These are phyloP conservation scores for Lecanicillium sp. DNA, from an alignment of 2,329 filamentous ascomycete genomes.

Conservation along the genomic window DNA sequence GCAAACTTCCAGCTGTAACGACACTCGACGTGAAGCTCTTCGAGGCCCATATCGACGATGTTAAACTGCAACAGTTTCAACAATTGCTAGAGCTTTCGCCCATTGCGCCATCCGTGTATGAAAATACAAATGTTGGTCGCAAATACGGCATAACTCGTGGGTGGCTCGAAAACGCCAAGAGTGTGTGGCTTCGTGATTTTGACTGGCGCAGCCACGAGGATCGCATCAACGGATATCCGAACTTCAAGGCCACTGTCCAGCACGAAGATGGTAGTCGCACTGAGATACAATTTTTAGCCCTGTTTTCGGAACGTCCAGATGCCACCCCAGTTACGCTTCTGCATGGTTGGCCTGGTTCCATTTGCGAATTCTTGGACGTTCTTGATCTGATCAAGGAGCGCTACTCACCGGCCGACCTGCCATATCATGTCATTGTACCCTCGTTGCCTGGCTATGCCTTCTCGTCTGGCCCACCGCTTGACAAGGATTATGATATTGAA, in stretches of 20 bases:
- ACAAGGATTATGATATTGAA: constrained; percentile 27
- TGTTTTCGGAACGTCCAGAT: constrained; percentile 41
- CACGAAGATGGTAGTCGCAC: constrained; percentile 25
- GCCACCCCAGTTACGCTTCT: constrained; percentile 42
- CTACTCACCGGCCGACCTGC: constrained; percentile 40
- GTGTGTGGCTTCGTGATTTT: constrained; percentile 34
- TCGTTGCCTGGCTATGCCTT: constrained; percentile 46
- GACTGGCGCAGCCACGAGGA: constrained; percentile 32
- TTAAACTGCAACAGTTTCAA: constrained; percentile 35
- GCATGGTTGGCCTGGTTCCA: constrained; percentile 48
- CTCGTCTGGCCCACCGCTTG: constrained; percentile 36
- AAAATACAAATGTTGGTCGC: constrained; percentile 33
- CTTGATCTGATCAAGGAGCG: constrained; percentile 35
- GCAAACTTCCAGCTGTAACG: constrained; percentile 1
- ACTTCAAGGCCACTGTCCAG: constrained; percentile 33
- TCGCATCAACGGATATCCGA: constrained; percentile 37
- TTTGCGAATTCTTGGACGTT: constrained; percentile 47
- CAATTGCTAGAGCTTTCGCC: constrained; percentile 37
- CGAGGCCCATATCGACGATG: constrained; percentile 30
- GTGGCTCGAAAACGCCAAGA: constrained; percentile 34
- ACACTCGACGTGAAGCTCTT: constrained; percentile 21
- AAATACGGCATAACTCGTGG: constrained; percentile 34
- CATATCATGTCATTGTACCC: constrained; percentile 49
- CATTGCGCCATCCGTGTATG: constrained; percentile 38
- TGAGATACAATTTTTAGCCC: constrained; percentile 42